A percentile compares a stretch with the other conserved stretches of the same genome.
Evolutionary conservation across 208 protist genomes (phyloP).

Genomic region (Kentomonas sorsogonicus): DNA sequence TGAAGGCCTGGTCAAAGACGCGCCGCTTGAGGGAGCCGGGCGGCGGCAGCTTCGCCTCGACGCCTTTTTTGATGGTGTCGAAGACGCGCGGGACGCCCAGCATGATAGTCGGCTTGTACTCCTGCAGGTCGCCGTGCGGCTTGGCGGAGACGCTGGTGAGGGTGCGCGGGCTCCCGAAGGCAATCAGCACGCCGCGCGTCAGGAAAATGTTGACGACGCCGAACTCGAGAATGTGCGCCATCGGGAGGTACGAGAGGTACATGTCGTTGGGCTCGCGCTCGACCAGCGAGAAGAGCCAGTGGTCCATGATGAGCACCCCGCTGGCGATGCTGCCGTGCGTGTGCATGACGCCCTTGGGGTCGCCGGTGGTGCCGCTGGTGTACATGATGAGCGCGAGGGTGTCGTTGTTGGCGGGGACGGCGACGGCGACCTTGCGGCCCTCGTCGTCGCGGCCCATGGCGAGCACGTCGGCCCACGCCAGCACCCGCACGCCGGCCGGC

Average conservation of each 20-base stretch:
- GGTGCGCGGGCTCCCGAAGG: constrained; percentile 72
- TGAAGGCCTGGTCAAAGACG: constrained; percentile 71
- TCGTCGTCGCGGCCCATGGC: constrained; percentile 20
- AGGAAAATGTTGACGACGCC: constrained; percentile 70
- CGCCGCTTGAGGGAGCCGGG: constrained; percentile 43
- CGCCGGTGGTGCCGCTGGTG: constrained; percentile 85
- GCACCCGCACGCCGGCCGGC: constrained; percentile 16
- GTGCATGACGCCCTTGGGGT: constrained; percentile 88
- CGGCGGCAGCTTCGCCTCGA: constrained; percentile 65
- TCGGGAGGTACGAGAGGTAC: constrained; percentile 85
- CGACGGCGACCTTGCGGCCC: constrained; percentile 8
- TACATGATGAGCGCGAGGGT: constrained; percentile 25
- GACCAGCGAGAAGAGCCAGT: constrained; percentile 26
- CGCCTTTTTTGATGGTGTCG: constrained; percentile 64
- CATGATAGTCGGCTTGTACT: constrained; percentile 68
- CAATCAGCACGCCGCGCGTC: constrained; percentile 45
- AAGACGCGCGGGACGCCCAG: constrained; percentile 83
- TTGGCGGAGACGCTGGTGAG: constrained; percentile 57
- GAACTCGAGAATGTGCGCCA: constrained; percentile 92
- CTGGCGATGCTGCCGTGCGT: constrained; percentile 50
- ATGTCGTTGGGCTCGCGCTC: constrained; percentile 21
- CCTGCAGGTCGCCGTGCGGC: constrained; percentile 76
- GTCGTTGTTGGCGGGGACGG: constrained; percentile 22
- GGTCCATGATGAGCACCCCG: constrained; percentile 32
- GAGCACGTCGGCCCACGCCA: constrained; percentile 54